These are phyloP conservation scores for Sphagnurus paluster DNA, from an alignment of 1,284 basidiomycete genomes.

Conservation along the genomic window DNA sequence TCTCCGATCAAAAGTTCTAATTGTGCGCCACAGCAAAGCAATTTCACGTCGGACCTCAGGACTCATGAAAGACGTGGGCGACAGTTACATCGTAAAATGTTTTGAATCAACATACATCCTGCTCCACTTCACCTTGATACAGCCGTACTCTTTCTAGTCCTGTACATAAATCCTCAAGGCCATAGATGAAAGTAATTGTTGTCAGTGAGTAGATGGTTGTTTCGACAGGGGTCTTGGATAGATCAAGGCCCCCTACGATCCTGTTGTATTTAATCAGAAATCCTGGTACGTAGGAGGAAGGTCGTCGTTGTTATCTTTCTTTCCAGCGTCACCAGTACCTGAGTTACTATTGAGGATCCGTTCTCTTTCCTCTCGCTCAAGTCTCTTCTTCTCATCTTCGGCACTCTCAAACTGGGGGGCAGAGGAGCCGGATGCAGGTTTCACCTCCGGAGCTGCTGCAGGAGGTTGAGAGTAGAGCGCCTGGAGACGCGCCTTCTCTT, in stretches of 20 bases:
- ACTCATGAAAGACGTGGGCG: slow-evolving; percentile 4
- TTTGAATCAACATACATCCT: slow-evolving; percentile 11
- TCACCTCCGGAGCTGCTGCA: not conserved
- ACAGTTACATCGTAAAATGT: not conserved
- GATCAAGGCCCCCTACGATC: too few relatives aligned
- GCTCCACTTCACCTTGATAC: too few relatives aligned
- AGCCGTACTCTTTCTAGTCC: slow-evolving; percentile 12
- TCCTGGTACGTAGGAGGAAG: slow-evolving; percentile 67
- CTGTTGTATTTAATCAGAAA: too few relatives aligned
- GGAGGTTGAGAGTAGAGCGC: slow-evolving; percentile 36
- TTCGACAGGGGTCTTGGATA: not conserved
- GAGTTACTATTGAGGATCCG: slow-evolving; percentile 42
- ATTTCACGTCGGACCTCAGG: slow-evolving; percentile 4
- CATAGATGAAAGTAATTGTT: not conserved
- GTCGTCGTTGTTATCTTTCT: slow-evolving; percentile 46
- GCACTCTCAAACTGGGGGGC: slow-evolving; percentile 42
- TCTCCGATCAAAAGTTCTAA: not conserved
- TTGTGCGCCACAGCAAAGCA: slow-evolving; percentile 18
- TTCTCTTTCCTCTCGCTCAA: slow-evolving; percentile 67
- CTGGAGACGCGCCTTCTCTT: slow-evolving; percentile 55
- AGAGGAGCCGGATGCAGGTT: slow-evolving; percentile 14
- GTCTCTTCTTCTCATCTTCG: slow-evolving; percentile 67
- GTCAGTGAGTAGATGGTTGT: not conserved
- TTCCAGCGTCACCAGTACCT: slow-evolving; percentile 11
- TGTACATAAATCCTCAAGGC: slow-evolving; percentile 4